Evolutionary conservation across 306 rosid species (phyloP), one percentile per base, ranked within the genome.

Genomic region (Trifolium dubium): DNA sequence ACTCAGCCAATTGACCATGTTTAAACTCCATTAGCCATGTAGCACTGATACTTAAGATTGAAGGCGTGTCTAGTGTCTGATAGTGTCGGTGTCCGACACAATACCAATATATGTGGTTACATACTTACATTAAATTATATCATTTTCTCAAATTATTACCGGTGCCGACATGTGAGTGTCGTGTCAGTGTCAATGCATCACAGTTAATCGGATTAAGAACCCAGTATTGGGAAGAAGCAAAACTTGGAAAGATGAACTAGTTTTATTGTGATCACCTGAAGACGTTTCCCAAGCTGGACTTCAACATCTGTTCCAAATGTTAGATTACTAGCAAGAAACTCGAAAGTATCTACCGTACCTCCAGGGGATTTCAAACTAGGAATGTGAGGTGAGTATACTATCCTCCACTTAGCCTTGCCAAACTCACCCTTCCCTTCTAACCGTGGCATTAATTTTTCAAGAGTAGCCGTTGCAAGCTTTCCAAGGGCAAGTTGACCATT

Each of bases 351-450:
- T 7, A 62, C 83, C 0, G 79, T 72, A 3, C 89, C 83, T 83
- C 86, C 89, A 58, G 73, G 81, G 15, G 91, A 88, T 81, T 88
- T 84, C 61, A 81, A 76, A 66, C 83, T 94, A 37, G 95, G 92
- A 83, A 94, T 89, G 81, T 88, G 97, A 44, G 98, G 98, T 1
- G 97, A 89, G 71, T 88, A 84, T 40, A 94, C 96, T 50, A 92
- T 50, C 77, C 89, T 88, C 95, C 95, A 94, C 83, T 87, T 83
- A 58, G 99, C 96, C 84, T 85, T 89, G 50, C 96, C 95, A 83
- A 89, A 87, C 84, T 91, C 95, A 41, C 98, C 95, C 81, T 87
- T 88, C 49, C 95, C 92, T 89, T 94, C 99, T 31, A 94, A 87
- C 71, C 99, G 90, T 11, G 98, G 98, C 97, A 94, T 92, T 66